Conservation (phyloP, 108 stramenopile genomes). For the Cyclotella cryptica region DNA sequence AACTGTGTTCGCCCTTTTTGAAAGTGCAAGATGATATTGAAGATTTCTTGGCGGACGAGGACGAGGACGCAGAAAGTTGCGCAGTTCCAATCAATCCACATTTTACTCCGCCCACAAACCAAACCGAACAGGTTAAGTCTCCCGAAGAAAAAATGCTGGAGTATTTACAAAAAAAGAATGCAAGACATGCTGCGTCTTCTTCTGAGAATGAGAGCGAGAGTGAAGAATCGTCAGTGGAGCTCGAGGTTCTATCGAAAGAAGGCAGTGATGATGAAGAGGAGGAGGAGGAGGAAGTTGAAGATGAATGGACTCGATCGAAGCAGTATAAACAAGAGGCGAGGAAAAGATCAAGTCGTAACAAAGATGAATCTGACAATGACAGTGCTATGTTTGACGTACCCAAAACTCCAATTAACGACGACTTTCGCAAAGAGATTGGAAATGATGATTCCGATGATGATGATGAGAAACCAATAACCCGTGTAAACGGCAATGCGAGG, state of each 20-base stretch:
- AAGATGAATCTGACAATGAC: conserved; percentile 52
- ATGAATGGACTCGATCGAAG: conserved; percentile 40
- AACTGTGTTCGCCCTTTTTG: conserved; percentile 63
- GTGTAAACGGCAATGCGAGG: conserved; percentile 1
- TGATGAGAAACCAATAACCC: background rate
- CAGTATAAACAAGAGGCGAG: background rate
- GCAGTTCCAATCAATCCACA: conserved; percentile 32
- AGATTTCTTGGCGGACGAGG: conserved; percentile 70
- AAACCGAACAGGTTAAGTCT: conserved; percentile 10
- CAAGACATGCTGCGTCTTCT: background rate
- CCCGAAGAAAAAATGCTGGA: conserved; percentile 34
- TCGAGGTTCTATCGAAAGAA: conserved; percentile 32
- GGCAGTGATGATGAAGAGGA: conserved; percentile 33
- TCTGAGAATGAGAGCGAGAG: background rate
- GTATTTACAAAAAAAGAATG: conserved; percentile 25
- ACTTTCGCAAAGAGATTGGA: background rate
- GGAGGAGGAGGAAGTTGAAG: conserved; percentile 46
- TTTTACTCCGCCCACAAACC: conserved; percentile 20
- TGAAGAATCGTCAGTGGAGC: conserved; percentile 16
- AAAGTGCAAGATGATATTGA: conserved; percentile 53
- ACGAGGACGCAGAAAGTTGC: conserved; percentile 44
- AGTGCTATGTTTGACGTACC: conserved; percentile 14
- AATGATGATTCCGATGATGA: background rate
- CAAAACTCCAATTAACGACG: conserved; percentile 3
- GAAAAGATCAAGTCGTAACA: conserved; percentile 5